These are phyloP conservation scores for Conoideocrella luteorostrata DNA, from an alignment of 2,329 filamentous ascomycete genomes.

Conservation along the genomic window DNA sequence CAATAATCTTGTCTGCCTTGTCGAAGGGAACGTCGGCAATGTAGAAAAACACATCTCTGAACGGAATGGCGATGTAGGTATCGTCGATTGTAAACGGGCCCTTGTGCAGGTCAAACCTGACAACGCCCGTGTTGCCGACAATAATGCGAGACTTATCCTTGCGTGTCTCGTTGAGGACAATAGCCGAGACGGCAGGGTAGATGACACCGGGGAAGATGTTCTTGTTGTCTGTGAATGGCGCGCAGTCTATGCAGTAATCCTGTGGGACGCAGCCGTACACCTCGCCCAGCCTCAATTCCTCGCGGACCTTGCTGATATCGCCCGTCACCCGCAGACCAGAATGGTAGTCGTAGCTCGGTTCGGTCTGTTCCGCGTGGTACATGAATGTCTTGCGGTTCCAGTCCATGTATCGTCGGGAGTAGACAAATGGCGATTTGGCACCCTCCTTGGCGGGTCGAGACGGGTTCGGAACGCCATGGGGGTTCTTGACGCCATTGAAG, in stretches of 20 bases:
- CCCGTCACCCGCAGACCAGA: slow-evolving; percentile 39
- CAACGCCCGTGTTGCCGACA: slow-evolving; percentile 53
- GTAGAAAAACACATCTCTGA: slow-evolving; percentile 46
- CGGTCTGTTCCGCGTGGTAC: slow-evolving; percentile 51
- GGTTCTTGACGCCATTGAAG: slow-evolving; percentile 27
- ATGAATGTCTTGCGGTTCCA: slow-evolving; percentile 62
- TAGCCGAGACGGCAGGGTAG: slow-evolving; percentile 40
- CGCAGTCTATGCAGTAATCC: slow-evolving; percentile 52
- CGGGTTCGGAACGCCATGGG: slow-evolving; percentile 31
- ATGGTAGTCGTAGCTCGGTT: slow-evolving; percentile 42
- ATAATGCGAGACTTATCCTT: slow-evolving; percentile 46
- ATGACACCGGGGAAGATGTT: slow-evolving; percentile 50
- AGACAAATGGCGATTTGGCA: slow-evolving; percentile 34
- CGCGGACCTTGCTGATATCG: slow-evolving; percentile 43
- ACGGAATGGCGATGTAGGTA: slow-evolving; percentile 50
- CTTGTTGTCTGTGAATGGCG: slow-evolving; percentile 41
- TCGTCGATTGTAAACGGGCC: slow-evolving; percentile 53
- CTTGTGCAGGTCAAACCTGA: slow-evolving; percentile 57
- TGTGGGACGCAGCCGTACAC: slow-evolving; percentile 55
- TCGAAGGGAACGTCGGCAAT: slow-evolving; percentile 45
- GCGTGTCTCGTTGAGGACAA: slow-evolving; percentile 47
- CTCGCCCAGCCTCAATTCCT: slow-evolving; percentile 47
- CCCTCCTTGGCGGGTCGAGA: slow-evolving; percentile 32
- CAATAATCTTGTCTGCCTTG: slow-evolving; percentile 29
- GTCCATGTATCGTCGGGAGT: slow-evolving; percentile 58